Percentiles rank a stretch among this genome's conserved stretches.
Evolutionary conservation across 352 stramenopile species (phyloP).

Genomic region (Phytophthora sp.): DNA sequence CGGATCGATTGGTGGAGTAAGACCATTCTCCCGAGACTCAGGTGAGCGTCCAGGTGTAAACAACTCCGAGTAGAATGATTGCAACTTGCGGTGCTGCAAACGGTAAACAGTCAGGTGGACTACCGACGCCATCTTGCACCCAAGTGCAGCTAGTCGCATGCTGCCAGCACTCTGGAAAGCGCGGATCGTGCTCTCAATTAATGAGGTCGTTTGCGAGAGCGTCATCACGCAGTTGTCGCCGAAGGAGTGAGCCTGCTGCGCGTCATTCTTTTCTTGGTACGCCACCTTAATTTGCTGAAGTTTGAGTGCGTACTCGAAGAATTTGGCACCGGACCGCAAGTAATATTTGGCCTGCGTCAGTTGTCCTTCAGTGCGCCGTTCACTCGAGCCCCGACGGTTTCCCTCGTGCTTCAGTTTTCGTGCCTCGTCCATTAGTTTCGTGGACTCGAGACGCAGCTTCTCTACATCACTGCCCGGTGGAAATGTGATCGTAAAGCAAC

Average conservation of each 20-base stretch:
- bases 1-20: conserved; percentile 70
- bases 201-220: conserved; percentile 72
- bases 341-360: conserved; percentile 78
- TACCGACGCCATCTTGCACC: conserved; percentile 85
- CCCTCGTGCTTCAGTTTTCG: conserved; percentile 84
- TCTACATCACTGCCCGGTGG: conserved; percentile 49
- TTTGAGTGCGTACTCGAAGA: conserved; percentile 84
- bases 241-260: conserved; percentile 61
- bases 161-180: conserved; percentile 66
- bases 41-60: conserved; percentile 80
- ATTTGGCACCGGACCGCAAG: conserved; percentile 79
- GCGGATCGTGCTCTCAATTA: conserved; percentile 83
- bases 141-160: conserved; percentile 69
- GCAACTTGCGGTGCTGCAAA: conserved; percentile 82
- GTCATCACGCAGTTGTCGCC: conserved; percentile 74
- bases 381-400: conserved; percentile 57
- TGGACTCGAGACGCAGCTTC: conserved; percentile 57
- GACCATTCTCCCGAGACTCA: conserved; percentile 71
- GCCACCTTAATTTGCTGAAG: conserved; percentile 82
- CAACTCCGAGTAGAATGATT: conserved; percentile 81
- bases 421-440: conserved; percentile 68
- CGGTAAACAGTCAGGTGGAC: conserved; percentile 84
- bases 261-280: conserved; percentile 74
- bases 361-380: conserved; percentile 50
- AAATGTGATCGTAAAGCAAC: conserved; percentile 60